Evolutionary conservation across 2,329 filamentous ascomycete species (phyloP), one percentile per base, ranked within the genome.

Genomic region (Paecilomyces sp.): DNA sequence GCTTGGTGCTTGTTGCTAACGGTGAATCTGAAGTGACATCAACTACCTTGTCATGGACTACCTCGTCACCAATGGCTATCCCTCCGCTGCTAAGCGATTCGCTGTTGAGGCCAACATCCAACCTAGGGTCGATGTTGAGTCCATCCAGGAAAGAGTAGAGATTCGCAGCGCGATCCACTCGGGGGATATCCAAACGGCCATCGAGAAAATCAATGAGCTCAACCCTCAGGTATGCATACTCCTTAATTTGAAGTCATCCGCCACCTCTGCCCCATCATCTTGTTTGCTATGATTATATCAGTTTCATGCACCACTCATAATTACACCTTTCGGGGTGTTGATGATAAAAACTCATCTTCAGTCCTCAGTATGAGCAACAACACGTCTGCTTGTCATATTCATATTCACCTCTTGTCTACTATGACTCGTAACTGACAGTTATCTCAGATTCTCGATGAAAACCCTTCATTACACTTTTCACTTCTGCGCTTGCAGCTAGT

Each of bases 271-370:
- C 60, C 25, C 25, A 3, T 4, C 55, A 41, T 56, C 63, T 56
- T 62, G 66, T 61, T 79, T 85, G 83, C 84, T 78, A 92, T 94
- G 94, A 99, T 99, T 96, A 96, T 82, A 90, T 82, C 84, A 83
- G 89, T 83, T 92, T 96, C 93, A 99, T 99, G 94, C 94, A 99
- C 94, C 94, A 99, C 94, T 92, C 94, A 91, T 94, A 33, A 97
- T 85, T 28, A 82, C 82, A 33, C 83, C 86, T 87, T 47, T 85
- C 81, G 82, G 85, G 86, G 87, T 85, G 78, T 85, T 94, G 94
- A 95, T 95, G 93, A 97, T 80, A 85, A 84, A 79, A 80, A 81
- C 79, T 78, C 78, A 79, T 85, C 87, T 89, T 90, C 87, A 90
- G 86, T 90, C 86, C 85, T 90, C 85, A 89, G 85, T 88, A 92